phyloP scores from a whole-genome alignment of 192 early-diverging fungal genomes.

The Coemansia sp. region DNA sequence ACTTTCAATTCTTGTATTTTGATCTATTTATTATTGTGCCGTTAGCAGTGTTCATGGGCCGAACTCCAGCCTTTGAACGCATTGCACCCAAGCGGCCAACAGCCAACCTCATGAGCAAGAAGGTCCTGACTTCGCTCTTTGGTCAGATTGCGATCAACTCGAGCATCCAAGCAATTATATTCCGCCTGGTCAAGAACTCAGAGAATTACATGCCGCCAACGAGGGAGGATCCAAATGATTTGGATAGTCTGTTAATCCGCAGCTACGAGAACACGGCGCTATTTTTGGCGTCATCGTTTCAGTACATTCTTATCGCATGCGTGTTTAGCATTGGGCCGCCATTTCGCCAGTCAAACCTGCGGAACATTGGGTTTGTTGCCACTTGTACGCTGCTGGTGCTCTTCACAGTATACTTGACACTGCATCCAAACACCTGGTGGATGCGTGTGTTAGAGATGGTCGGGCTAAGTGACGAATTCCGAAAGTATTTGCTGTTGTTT shows the following conservation, averaged over 20 bases:
- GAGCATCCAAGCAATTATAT: slow-evolving; percentile 73
- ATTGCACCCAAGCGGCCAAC: slow-evolving; percentile 84
- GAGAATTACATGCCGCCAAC: slow-evolving; percentile 64
- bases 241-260: slow-evolving; percentile 65
- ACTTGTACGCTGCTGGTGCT: slow-evolving; percentile 61
- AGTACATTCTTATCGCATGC: slow-evolving; percentile 87
- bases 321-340: slow-evolving; percentile 97
- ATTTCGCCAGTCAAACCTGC: slow-evolving; percentile 84
- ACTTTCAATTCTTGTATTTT: slow-evolving; percentile 96
- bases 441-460: slow-evolving; percentile 69
- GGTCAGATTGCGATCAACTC: slow-evolving; percentile 86
- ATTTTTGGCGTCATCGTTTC: slow-evolving; percentile 88
- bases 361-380: slow-evolving; percentile 59
- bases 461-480: slow-evolving; percentile 56
- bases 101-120: slow-evolving; percentile 84
- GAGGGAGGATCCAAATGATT: slow-evolving; percentile 55
- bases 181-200: slow-evolving; percentile 69
- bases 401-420: slow-evolving; percentile 59
- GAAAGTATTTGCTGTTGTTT: slow-evolving; percentile 58
- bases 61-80: slow-evolving; percentile 71
- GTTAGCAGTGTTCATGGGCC: slow-evolving; percentile 87
- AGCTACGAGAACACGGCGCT: slow-evolving; percentile 91
- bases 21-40: slow-evolving; percentile 91
- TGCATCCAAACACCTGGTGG: slow-evolving; percentile 57
- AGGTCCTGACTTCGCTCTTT: slow-evolving; percentile 85